Evolutionary conservation across 352 stramenopile genomes (phyloP).

Genomic region (Phytophthora pseudosyringae): DNA sequence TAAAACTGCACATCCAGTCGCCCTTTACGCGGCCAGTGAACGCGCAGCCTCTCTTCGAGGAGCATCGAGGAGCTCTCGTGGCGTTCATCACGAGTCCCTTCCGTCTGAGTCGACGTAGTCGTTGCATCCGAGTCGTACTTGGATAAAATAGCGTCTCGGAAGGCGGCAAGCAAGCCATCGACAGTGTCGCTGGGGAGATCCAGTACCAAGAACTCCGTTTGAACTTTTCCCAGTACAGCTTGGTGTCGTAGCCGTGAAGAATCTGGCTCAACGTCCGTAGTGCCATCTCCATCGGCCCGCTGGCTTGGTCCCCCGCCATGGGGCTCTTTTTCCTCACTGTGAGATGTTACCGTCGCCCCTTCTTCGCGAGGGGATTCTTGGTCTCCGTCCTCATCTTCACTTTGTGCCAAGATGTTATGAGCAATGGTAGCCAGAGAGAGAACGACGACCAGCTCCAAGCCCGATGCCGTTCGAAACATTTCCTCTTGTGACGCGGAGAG

Average conservation of each 20-base stretch:
- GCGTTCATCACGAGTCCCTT: slow-evolving; percentile 42
- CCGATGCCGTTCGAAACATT: slow-evolving; percentile 24
- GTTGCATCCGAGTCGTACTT: slow-evolving; percentile 46
- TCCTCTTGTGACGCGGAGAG: slow-evolving; percentile 8
- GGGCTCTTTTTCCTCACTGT: slow-evolving; percentile 1
- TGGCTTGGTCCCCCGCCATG: background rate
- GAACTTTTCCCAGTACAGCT: slow-evolving; percentile 33
- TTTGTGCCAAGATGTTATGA: slow-evolving; percentile 40
- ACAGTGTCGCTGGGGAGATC: slow-evolving; percentile 33
- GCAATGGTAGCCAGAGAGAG: slow-evolving; percentile 35
- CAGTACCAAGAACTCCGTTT: slow-evolving; percentile 44
- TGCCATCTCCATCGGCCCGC: background rate
- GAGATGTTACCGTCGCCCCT: background rate
- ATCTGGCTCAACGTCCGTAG: background rate
- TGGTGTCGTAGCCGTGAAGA: slow-evolving; percentile 8
- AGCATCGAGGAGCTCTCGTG: slow-evolving; percentile 44
- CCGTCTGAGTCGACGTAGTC: slow-evolving; percentile 30
- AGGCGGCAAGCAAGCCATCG: slow-evolving; percentile 33
- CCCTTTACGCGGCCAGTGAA: slow-evolving; percentile 90
- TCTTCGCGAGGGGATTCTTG: background rate
- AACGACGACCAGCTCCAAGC: slow-evolving; percentile 34
- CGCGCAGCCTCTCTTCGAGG: slow-evolving; percentile 86
- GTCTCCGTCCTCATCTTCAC: slow-evolving; percentile 19
- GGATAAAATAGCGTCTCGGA: slow-evolving; percentile 53
- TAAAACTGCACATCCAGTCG: slow-evolving; percentile 86